These are phyloP conservation scores for Firmiana major DNA, from an alignment of 345 rosid genomes.

Conservation along the genomic window DNA sequence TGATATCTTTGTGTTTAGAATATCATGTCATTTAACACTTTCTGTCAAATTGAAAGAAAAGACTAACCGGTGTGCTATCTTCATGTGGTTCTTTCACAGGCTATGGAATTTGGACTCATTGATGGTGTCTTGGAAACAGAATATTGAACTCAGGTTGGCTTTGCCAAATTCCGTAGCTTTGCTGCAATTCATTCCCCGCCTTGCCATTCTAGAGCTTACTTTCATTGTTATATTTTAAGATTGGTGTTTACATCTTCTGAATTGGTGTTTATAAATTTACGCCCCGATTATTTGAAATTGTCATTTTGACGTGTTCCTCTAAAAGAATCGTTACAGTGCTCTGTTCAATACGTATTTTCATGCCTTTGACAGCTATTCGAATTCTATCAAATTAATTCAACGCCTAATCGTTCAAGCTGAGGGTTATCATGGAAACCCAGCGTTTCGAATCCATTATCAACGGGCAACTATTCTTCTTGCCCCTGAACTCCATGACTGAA, in stretches of 20 bases:
- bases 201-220: not conserved
- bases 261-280: no score
- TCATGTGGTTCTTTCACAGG: constrained; percentile 38
- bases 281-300: not conserved
- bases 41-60: not conserved
- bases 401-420: not conserved
- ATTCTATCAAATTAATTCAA: not conserved
- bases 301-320: not conserved
- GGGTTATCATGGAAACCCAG: not conserved
- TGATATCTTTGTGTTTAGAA: not conserved
- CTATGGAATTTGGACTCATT: constrained; percentile 80
- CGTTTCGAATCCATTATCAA: no score
- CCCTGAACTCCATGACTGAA: not conserved
- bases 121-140: constrained; percentile 83
- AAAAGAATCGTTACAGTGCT: not conserved
- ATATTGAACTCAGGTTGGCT: constrained; percentile 30
- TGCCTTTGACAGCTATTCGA: not conserved
- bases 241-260: no score
- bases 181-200: no score
- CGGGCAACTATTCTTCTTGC: not conserved
- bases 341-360: not conserved
- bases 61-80: not conserved
- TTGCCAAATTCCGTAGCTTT: not conserved
- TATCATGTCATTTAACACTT: not conserved
- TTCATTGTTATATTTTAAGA: not conserved